Conservation (phyloP, 2,329 filamentous ascomycete genomes). For the Epichloe coenophiala region DNA sequence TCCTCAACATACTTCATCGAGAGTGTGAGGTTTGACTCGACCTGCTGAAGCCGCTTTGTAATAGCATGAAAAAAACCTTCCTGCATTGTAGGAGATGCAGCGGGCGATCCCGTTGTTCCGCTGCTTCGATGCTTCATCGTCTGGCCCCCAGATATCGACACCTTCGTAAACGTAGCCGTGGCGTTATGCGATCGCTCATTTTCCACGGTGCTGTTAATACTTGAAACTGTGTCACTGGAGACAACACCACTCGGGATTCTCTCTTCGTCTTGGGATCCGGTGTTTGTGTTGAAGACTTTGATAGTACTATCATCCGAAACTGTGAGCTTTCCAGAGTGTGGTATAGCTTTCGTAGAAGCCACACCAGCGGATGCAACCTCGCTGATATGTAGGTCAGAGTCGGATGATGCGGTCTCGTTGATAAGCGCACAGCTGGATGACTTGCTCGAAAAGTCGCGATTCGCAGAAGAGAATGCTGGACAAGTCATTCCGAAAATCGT, state of each 20-base stretch:
- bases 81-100: constrained; percentile 65
- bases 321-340: not conserved
- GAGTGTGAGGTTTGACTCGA: constrained; percentile 85
- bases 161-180: constrained; percentile 2
- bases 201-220: not conserved
- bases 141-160: constrained; percentile 6
- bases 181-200: constrained; percentile 4
- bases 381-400: not conserved
- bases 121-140: constrained; percentile 15
- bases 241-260: not conserved
- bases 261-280: not conserved
- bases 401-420: not conserved
- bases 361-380: not conserved
- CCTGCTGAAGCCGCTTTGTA: constrained; percentile 78
- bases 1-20: constrained; percentile 95
- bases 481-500: not conserved
- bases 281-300: not conserved
- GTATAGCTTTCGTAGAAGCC: not conserved
- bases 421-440: not conserved
- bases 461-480: not conserved
- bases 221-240: not conserved
- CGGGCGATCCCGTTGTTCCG: constrained; percentile 13
- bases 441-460: not conserved
- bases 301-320: not conserved
- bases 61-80: constrained; percentile 99